Percentiles rank a stretch among this genome's conserved stretches.
phyloP scores from a whole-genome alignment of 352 stramenopile genomes.

The Globisporangium nodosum region DNA sequence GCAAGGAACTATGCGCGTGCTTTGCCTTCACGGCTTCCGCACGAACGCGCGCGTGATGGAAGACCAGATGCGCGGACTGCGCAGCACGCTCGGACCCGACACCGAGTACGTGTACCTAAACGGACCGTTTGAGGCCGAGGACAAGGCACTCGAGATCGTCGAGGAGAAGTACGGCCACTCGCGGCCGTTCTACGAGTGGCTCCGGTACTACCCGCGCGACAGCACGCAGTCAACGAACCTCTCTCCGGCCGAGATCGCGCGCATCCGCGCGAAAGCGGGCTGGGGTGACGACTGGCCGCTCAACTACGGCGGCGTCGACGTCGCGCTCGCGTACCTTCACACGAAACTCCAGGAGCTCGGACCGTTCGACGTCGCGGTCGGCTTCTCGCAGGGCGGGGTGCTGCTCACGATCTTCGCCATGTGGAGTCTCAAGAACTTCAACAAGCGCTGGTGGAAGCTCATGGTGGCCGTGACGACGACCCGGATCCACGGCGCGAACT shows the following conservation, averaged over 20 bases:
- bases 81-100: conserved; percentile 17
- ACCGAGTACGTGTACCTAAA: conserved; percentile 38
- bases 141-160: conserved; percentile 24
- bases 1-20: conserved; percentile 19
- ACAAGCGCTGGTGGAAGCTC: conserved; percentile 27
- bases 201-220: conserved; percentile 20
- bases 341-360: conserved; percentile 36
- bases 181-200: conserved; percentile 40
- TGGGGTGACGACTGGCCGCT: conserved; percentile 33
- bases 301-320: conserved; percentile 38
- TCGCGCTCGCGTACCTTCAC: conserved; percentile 40
- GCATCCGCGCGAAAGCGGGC: neutral
- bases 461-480: conserved; percentile 2
- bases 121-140: conserved; percentile 32
- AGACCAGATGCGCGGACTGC: conserved; percentile 33
- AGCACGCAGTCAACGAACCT: conserved; percentile 15
- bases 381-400: conserved; percentile 7
- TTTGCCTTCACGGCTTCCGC: conserved; percentile 44
- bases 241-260: conserved; percentile 14
- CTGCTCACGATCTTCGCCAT: conserved; percentile 8
- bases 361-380: conserved; percentile 39
- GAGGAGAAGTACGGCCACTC: conserved; percentile 21
- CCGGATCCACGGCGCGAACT: neutral
- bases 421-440: neutral
- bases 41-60: conserved; percentile 41